Percentiles rank a stretch among this genome's conserved stretches.
Conservation (phyloP, 768 basidiomycete genomes). For the Mycena galopus region DNA sequence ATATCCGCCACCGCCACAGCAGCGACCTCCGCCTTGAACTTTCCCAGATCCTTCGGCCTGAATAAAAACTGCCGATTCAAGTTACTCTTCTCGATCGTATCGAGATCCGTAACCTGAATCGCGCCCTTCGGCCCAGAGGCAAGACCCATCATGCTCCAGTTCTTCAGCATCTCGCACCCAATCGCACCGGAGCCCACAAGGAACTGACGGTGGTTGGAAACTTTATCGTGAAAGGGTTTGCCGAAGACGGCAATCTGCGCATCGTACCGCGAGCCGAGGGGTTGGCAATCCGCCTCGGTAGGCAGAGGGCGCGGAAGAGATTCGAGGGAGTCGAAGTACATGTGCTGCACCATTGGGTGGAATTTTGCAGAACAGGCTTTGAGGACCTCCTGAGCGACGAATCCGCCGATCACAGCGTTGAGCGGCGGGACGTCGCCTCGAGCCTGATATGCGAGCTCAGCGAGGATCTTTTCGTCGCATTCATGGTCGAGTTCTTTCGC, state of each 20-base stretch:
- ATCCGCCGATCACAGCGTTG: constrained; percentile 94
- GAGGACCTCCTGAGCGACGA: constrained; percentile 97
- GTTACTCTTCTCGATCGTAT: constrained; percentile 99
- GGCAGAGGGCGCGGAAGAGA: constrained; percentile 87
- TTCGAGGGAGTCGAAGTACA: constrained; percentile 98
- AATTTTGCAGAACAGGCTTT: constrained; percentile 99
- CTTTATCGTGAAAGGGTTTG: constrained; percentile 90
- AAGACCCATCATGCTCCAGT: constrained; percentile 99
- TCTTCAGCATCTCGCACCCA: constrained; percentile 99
- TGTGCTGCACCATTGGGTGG: constrained; percentile 93
- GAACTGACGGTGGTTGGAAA: constrained; percentile 92
- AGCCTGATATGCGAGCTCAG: constrained; percentile 92
- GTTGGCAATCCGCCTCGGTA: constrained; percentile 86
- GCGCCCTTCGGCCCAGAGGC: constrained; percentile 82
- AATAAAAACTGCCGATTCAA: constrained; percentile 98
- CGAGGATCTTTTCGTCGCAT: constrained; percentile 83
- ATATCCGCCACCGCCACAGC: constrained; percentile 92
- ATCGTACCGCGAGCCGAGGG: constrained; percentile 89
- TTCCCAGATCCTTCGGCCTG: constrained; percentile 94
- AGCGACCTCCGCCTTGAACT: constrained; percentile 97
- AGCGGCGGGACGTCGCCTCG: constrained; percentile 92
- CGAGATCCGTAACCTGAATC: constrained; percentile 96
- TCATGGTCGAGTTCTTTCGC: constrained; percentile 85
- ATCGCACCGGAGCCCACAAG: constrained; percentile 98
- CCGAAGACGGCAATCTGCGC: constrained; percentile 97